Evolutionary conservation across 257 asterid genomes (phyloP), one percentile per base, ranked within the genome.

Genomic region (Apocynum venetum): DNA sequence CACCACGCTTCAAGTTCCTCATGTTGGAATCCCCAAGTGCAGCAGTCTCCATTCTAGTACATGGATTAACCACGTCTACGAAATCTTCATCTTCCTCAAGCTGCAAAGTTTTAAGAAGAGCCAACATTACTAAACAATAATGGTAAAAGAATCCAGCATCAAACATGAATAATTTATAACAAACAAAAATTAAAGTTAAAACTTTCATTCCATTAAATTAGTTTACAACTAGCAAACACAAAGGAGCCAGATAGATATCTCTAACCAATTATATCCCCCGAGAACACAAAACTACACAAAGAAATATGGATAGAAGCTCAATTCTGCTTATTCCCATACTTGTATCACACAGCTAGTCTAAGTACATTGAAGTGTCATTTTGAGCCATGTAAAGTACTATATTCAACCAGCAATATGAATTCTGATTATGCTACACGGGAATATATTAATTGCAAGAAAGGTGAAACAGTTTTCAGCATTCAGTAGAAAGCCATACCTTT

Each of bases 31-130:
- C 98, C 79, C 98, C 98, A 19, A 91, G 77, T 25, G 96, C 98
- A 47, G 61, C 77, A 52, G 92, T 88, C 88, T 91, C 98, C 71
- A 77, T 83, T 76, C 63, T 91, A 11, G 98, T 95, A 59, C 87
- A 84, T 10, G 96, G 98, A 76, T 92, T 95, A 6, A 90, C 94
- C 57, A 90, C 95, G 65, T 91, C 96, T 44, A 82, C 51, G 51
- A 95, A 95, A 83, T 91, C 84, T 78, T 95, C 97, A 68, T 95
- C 91, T 80, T 95, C 98, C 91, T 92, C 98, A 0, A 95, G 92
- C 98, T 95, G 89, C 80, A 84, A 43, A 17, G 84, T 56, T n/a
- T 15, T 40, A 73, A 65, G 31, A 25, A 25, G 68, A 72, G 71
- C 4, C 57, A 40, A 70, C 7, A 53, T 56, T 65, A 80, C 70